These are phyloP conservation scores for Colletotrichum sp. DNA, from an alignment of 2,329 filamentous ascomycete genomes.

Conservation along the genomic window DNA sequence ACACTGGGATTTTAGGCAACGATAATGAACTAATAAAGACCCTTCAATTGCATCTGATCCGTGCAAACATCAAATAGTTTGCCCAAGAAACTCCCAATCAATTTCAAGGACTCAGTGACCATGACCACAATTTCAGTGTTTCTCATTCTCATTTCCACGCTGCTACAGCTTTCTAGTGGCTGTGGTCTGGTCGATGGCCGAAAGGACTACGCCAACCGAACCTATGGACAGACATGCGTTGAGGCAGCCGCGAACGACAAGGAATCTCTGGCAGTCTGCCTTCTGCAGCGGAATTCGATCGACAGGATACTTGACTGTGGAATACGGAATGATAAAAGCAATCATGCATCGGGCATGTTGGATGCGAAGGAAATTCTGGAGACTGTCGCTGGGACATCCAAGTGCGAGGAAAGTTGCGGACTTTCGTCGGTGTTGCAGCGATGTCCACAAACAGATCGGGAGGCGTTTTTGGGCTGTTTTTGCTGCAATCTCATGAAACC, in stretches of 20 bases:
- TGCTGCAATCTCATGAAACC: not conserved
- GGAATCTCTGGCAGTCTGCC: not conserved
- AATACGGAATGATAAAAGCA: accelerated
- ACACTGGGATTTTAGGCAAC: not conserved
- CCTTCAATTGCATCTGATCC: not conserved
- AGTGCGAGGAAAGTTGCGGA: not conserved
- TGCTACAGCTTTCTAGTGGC: not conserved
- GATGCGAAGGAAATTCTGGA: not conserved
- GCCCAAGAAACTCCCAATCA: not conserved
- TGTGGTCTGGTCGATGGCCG: accelerated
- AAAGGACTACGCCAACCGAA: not conserved
- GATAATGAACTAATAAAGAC: not conserved
- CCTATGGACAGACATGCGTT: not conserved
- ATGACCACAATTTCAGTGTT: not conserved
- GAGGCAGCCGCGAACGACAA: not conserved
- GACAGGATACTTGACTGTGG: not conserved
- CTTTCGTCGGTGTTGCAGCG: not conserved
- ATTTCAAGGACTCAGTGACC: not conserved
- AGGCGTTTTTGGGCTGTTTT: not conserved
- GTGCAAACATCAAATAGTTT: not conserved
- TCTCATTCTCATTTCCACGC: not conserved
- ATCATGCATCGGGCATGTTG: not conserved
- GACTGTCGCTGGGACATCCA: not conserved
- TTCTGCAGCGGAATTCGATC: not conserved
- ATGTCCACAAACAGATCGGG: not conserved